Base-by-base conservation (phyloP, 2,329 filamentous ascomycete genomes). In the Penicillium sclerotigenum region DNA sequence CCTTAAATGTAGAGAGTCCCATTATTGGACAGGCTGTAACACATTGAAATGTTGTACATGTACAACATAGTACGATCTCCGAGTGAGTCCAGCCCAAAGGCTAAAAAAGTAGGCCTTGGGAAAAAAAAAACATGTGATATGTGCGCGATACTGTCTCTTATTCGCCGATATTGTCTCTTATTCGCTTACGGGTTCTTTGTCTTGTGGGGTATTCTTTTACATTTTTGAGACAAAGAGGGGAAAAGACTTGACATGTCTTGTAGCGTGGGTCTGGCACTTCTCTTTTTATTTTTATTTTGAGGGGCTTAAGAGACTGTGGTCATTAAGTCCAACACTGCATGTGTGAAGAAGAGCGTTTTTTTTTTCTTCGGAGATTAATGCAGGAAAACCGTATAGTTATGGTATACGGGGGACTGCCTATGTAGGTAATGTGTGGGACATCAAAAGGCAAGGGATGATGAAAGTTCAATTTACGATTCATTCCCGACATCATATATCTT, bases 321-420 rank as follows among this genome's bases (percentile, higher is more conserved):
- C 16, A 28, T 29, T 14, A n/a, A 31, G 16, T 7, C 28, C 18
- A 28, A 13, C 6, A 26, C 11, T 22, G 14, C 26, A 37, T 22
- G 6, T 28, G 45, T 43, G 47, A 43, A 31, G 45, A 54, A 54
- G 26, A 51, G 47, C 47, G 47, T 55, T 55, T 37, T 29, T 36
- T 45, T 55, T 55, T 37, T 29, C 28, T 45, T 45, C 52, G 52
- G 52, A 51, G 52, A 55, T 43, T 51, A 55, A 43, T n/a, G 52
- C 37, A 54, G 41, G 20, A 5, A 31, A 45, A 16, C 16, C 4
- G 16, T 40, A 40, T 22, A 13, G 18, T 5, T 9, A 31, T 36
- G 9, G 16, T 20, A n/a, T 31, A 10, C 38, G 16, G 6, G 13
- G 20, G 24, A 18, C 11, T 24, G 14, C 26, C 13, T 26, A 20